These are phyloP conservation scores for Mycena metata DNA, from an alignment of 768 basidiomycete species.

Conservation along the genomic window DNA sequence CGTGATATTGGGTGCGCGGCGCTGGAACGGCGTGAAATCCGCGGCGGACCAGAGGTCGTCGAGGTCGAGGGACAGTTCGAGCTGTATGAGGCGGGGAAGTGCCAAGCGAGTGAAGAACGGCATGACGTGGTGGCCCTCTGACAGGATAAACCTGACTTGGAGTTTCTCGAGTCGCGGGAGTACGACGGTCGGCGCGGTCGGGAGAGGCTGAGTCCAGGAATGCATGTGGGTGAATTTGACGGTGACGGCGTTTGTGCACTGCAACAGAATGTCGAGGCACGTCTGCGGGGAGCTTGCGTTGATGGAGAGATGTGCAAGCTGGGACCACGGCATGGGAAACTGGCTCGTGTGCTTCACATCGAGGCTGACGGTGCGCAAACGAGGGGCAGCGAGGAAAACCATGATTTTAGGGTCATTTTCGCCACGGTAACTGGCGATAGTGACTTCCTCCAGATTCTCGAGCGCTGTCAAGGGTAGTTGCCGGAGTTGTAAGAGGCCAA, in stretches of 20 bases:
- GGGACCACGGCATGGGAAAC: conserved; percentile 26
- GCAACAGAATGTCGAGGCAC: conserved; percentile 9
- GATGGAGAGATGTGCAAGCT: conserved; percentile 17
- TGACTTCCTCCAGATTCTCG: background rate
- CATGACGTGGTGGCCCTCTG: background rate
- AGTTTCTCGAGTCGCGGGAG: background rate
- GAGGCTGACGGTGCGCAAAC: conserved; percentile 2
- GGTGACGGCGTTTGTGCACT: conserved; percentile 16
- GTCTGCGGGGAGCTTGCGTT: background rate
- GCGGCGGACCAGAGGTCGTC: background rate
- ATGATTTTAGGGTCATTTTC: background rate
- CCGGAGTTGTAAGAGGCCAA: background rate
- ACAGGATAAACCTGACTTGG: background rate
- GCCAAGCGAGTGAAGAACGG: conserved; percentile 18
- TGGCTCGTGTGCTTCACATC: background rate
- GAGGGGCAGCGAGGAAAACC: conserved; percentile 6
- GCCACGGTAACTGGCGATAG: background rate
- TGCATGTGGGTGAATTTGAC: background rate
- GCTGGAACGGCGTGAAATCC: conserved; percentile 16
- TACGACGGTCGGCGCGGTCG: background rate
- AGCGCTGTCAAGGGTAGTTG: background rate
- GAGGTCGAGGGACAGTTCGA: background rate
- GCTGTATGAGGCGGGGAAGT: conserved; percentile 13
- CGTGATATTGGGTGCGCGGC: conserved; percentile 10
- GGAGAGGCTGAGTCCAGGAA: background rate